phyloP scores from a whole-genome alignment of 768 basidiomycete species.

The Mycena indigotica region DNA sequence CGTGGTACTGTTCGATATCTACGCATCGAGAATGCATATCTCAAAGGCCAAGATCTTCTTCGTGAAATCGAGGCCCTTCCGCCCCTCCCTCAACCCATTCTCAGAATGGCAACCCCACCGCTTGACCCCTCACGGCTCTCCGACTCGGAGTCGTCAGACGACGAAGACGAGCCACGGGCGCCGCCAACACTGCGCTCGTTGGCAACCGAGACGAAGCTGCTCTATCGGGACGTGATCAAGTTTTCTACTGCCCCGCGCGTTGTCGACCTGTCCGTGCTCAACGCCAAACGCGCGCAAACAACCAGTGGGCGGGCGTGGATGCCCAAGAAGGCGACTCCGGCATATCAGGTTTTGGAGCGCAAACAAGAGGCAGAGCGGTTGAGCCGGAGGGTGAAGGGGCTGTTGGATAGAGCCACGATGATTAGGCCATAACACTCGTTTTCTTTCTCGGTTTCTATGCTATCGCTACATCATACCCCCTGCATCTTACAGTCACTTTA shows the following conservation, averaged over 20 bases:
- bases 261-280: slow-evolving; percentile 75
- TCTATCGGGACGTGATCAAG: slow-evolving; percentile 87
- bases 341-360: slow-evolving; percentile 77
- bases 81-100: slow-evolving; percentile 52
- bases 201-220: slow-evolving; percentile 77
- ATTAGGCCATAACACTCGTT: slow-evolving; percentile 1
- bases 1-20: slow-evolving; percentile 90
- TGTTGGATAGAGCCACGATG: slow-evolving; percentile 64
- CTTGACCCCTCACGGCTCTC: slow-evolving; percentile 65
- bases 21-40: slow-evolving; percentile 89
- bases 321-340: slow-evolving; percentile 78
- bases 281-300: slow-evolving; percentile 52
- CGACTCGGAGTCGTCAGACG: slow-evolving; percentile 65
- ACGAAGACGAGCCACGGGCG: slow-evolving; percentile 38
- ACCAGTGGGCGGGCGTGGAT: slow-evolving; percentile 68
- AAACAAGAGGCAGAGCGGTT: slow-evolving; percentile 76
- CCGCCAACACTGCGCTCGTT: slow-evolving; percentile 66
- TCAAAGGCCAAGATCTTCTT: slow-evolving; percentile 91
- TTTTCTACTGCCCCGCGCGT: slow-evolving; percentile 83
- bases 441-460: slow-evolving; percentile 9
- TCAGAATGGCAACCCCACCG: slow-evolving; percentile 62
- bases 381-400: slow-evolving; percentile 65
- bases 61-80: slow-evolving; percentile 78
- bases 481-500: slow-evolving; percentile 14
- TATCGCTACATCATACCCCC: slow-evolving; percentile 22